These are phyloP conservation scores for Cercospora zeae-maydis DNA, from an alignment of 2,329 filamentous ascomycete species.

Conservation along the genomic window DNA sequence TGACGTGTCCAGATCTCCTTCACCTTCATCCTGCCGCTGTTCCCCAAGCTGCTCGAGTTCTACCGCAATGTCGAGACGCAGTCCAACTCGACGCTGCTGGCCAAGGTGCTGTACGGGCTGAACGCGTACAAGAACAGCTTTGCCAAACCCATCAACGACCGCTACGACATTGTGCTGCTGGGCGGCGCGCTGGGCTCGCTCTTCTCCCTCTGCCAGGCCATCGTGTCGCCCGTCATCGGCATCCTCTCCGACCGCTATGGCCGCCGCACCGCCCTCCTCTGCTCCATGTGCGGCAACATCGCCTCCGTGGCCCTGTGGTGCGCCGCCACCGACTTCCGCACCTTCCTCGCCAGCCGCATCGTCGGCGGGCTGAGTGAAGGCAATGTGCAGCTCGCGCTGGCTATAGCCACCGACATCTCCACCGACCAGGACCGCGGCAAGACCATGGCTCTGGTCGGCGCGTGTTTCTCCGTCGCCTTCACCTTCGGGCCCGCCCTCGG, in stretches of 20 bases:
- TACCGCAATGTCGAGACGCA: constrained; percentile 77
- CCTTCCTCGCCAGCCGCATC: constrained; percentile 87
- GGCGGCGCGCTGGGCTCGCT: constrained; percentile 90
- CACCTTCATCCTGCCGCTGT: constrained; percentile 95
- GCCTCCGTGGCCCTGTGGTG: constrained; percentile 93
- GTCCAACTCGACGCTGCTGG: constrained; percentile 63
- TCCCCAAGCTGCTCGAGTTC: constrained; percentile 92
- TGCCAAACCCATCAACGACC: constrained; percentile 84
- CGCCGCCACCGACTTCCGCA: constrained; percentile 86
- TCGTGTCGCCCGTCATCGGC: constrained; percentile 89
- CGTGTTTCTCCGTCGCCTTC: constrained; percentile 95
- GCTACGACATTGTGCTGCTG: constrained; percentile 94
- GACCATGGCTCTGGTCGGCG: constrained; percentile 94
- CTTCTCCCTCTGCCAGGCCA: constrained; percentile 87
- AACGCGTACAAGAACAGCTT: constrained; percentile 96
- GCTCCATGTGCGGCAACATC: constrained; percentile 91
- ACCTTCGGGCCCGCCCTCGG: constrained; percentile 93
- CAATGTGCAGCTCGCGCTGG: constrained; percentile 92
- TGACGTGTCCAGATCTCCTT: constrained; percentile 74
- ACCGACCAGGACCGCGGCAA: constrained; percentile 78
- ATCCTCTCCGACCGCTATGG: constrained; percentile 84
- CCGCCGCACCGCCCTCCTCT: constrained; percentile 78
- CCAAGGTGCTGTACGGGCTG: constrained; percentile 73
- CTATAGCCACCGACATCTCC: constrained; percentile 94
- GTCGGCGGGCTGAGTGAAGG: constrained; percentile 93